phyloP scores from a whole-genome alignment of 257 asterid genomes.

The Orobanche coerulescens region DNA sequence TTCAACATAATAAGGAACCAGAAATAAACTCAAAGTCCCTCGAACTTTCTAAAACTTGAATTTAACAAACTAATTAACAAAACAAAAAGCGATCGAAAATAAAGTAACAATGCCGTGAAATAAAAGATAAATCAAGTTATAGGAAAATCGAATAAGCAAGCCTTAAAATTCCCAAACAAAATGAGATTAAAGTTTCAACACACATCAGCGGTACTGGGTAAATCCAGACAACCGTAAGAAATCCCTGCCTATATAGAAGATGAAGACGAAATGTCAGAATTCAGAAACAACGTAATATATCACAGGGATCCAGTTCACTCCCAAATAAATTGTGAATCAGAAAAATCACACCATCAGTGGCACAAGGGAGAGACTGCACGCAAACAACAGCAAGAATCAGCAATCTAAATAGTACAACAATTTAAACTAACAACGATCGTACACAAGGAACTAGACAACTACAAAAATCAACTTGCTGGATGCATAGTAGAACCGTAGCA shows the following conservation, averaged over 20 bases:
- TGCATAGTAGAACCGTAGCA: constrained; percentile 33
- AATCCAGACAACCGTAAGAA: neutral
- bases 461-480: constrained; percentile 27
- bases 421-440: constrained; percentile 15
- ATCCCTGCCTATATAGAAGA: neutral
- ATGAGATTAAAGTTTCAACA: neutral
- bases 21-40: neutral
- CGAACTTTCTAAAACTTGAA: neutral
- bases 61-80: neutral
- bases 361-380: constrained; percentile 33
- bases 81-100: neutral
- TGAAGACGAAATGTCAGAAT: neutral
- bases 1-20: neutral
- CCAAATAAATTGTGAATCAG: neutral
- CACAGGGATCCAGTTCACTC: neutral
- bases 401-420: constrained; percentile 18
- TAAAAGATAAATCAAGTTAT: neutral
- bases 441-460: constrained; percentile 19
- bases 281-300: neutral
- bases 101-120: neutral
- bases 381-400: constrained; percentile 26
- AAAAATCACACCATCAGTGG: constrained; percentile 14
- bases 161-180: neutral
- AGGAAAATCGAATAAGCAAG: neutral
- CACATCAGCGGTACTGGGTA: neutral